Percentiles rank a stretch among this genome's conserved stretches.
Evolutionary conservation across 352 stramenopile species (phyloP).

Genomic region (Globisporangium acanthophoron): DNA sequence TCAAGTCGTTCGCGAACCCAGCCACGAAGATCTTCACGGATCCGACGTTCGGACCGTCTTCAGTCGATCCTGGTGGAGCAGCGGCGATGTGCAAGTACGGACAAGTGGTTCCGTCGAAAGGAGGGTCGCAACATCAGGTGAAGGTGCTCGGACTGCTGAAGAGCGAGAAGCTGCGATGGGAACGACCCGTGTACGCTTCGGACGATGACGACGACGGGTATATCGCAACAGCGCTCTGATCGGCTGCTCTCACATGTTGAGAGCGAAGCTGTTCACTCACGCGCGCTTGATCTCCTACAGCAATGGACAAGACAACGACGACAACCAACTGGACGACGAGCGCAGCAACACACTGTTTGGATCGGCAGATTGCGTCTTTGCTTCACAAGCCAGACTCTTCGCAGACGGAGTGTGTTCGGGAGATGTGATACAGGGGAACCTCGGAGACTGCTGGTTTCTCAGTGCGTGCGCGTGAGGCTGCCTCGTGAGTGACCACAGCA

Average conservation of each 20-base stretch:
- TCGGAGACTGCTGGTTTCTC: constrained; percentile 92
- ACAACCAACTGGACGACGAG: constrained; percentile 28
- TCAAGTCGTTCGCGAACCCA: constrained; percentile 43
- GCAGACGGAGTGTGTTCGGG: constrained; percentile 64
- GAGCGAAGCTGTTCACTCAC: too few relatives aligned
- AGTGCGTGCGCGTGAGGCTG: constrained; percentile 30
- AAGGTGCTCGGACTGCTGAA: constrained; percentile 70
- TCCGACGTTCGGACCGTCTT: constrained; percentile 72
- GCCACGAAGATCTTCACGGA: constrained; percentile 63
- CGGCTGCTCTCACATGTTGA: too few relatives aligned
- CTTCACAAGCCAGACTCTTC: constrained; percentile 67
- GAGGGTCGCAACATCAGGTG: constrained; percentile 63
- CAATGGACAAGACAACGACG: constrained; percentile 17
- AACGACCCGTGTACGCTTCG: constrained; percentile 54
- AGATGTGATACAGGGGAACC: constrained; percentile 86
- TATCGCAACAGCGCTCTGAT: too few relatives aligned
- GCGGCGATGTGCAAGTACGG: constrained; percentile 65
- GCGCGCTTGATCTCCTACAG: background rate
- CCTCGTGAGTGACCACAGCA: too few relatives aligned
- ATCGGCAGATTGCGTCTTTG: constrained; percentile 38
- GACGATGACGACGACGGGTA: constrained; percentile 22
- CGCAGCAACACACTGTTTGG: constrained; percentile 13
- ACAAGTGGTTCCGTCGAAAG: constrained; percentile 47
- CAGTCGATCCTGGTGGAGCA: constrained; percentile 47
- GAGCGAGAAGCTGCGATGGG: constrained; percentile 74